These are phyloP conservation scores for Acanthamoeba triangularis DNA, from an alignment of 208 protist genomes.

Conservation along the genomic window DNA sequence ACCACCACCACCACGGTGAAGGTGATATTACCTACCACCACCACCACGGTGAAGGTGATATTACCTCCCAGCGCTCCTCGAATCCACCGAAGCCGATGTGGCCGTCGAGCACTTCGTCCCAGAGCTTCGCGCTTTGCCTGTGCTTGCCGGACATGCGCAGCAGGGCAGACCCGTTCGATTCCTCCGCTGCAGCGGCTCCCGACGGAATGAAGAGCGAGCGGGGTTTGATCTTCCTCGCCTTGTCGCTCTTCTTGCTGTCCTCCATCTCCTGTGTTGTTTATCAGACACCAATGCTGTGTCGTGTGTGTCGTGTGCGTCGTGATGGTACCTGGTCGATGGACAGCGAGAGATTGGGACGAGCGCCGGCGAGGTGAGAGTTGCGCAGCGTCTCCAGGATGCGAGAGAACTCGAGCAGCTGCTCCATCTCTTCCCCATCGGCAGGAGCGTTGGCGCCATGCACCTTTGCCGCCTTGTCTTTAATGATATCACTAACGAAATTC, in stretches of 20 bases:
- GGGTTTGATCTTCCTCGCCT: constrained; percentile 21
- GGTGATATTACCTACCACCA: too few relatives aligned
- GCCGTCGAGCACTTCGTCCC: background rate
- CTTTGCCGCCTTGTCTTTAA: constrained; percentile 50
- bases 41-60: too few relatives aligned
- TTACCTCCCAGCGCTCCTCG: background rate
- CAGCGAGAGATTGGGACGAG: background rate
- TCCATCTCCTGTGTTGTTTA: background rate
- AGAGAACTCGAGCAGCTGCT: constrained; percentile 15
- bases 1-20: too few relatives aligned
- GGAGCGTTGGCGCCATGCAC: background rate
- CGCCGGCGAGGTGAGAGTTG: background rate
- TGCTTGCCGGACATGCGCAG: background rate
- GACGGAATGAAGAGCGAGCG: background rate
- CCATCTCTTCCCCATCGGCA: background rate
- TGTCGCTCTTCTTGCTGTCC: background rate
- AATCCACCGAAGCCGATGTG: background rate
- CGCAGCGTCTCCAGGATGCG: constrained; percentile 51
- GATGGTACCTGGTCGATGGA: background rate
- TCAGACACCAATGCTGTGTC: background rate
- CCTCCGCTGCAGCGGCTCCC: background rate
- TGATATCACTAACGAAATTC: constrained; percentile 40
- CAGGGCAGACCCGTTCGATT: background rate
- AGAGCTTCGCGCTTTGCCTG: background rate
- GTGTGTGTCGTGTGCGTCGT: background rate